Conservation (phyloP, 108 stramenopile genomes). For the Nitzschia inconspicua region DNA sequence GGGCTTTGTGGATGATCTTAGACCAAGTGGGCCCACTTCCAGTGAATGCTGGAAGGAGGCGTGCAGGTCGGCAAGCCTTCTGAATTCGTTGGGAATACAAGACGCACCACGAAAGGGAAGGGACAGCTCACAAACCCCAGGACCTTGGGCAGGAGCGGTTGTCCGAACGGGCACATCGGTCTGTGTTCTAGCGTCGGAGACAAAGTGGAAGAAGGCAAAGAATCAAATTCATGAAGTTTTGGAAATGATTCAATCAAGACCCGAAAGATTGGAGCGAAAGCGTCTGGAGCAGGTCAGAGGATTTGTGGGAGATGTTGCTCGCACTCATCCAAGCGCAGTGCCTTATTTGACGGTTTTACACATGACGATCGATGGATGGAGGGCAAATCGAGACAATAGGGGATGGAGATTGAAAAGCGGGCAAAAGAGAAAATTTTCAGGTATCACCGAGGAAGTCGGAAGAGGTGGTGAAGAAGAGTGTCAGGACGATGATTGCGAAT, state of each 20-base stretch:
- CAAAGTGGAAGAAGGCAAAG: constrained; percentile 2
- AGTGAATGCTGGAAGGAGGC: constrained; percentile 6
- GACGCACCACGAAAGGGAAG: constrained; percentile 46
- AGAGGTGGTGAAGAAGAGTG: no score
- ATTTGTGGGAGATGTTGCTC: background rate
- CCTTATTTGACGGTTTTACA: constrained; percentile 44
- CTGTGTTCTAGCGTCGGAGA: no score
- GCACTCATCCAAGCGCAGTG: no score
- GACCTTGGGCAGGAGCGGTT: constrained; percentile 48
- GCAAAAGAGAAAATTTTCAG: no score
- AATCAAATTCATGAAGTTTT: no score
- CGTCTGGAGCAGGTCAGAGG: background rate
- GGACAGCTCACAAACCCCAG: constrained; percentile 10
- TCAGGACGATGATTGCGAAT: constrained; percentile 31
- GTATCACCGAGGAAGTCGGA: no score
- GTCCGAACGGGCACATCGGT: constrained; percentile 7
- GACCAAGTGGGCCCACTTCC: constrained; percentile 1
- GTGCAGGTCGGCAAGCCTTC: background rate
- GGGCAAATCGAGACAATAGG: no score
- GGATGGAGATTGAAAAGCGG: no score
- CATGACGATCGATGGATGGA: no score
- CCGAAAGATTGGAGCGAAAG: background rate
- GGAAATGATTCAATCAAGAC: no score
- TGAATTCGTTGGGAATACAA: constrained; percentile 46
- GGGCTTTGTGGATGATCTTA: constrained; percentile 42